Base-by-base conservation (phyloP, 305 asterid genomes). In the Fraxinus albicans region DNA sequence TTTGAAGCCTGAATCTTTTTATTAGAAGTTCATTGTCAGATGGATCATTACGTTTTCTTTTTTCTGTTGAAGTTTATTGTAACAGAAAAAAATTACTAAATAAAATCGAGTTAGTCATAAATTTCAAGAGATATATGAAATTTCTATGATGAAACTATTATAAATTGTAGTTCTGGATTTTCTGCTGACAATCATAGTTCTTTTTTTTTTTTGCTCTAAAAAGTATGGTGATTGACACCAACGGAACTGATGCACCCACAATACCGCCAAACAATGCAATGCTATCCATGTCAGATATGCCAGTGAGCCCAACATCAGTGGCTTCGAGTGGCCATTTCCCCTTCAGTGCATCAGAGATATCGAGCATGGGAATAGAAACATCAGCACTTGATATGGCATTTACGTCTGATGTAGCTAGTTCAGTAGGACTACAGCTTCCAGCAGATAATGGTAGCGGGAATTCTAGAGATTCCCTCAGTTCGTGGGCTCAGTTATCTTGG, bases 261-360 rank as follows among this genome's bases (percentile, higher is more conserved):
- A 79, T 91, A 83, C 91, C 90, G 8, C 89, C 90, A 31, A 91
- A 87, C 75, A 86, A 88, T 83, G 92, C 84, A 15, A 86, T 90
- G 87, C 83, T 93, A 75, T 84, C 93, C 65, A 87, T 90, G 84
- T 90, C 95, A 12, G 94, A 90, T 83, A 87, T 92, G 92, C 93
- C 95, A 15, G 89, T 91, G 34, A 94, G 97, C 91, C 97, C 93
- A 70, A 85, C 97, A 55, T 91, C 94, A 44, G 94, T 91, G 33
- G 92, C 97, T 81, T 92, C 97, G 77, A 87, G 93, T 72, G 94
- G 94, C 77, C 98, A 89, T 88, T 92, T 93, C 79, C 92, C 94
- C 50, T 92, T 93, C 80, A 87, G 88, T 77, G 84, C 94, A 63
- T 92, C 96, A 2, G 95, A 91, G 69, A 91, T 92, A 63, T 90